Evolutionary conservation across 2,329 filamentous ascomycete species (phyloP).

Genomic region (Bipolaris victoriae): DNA sequence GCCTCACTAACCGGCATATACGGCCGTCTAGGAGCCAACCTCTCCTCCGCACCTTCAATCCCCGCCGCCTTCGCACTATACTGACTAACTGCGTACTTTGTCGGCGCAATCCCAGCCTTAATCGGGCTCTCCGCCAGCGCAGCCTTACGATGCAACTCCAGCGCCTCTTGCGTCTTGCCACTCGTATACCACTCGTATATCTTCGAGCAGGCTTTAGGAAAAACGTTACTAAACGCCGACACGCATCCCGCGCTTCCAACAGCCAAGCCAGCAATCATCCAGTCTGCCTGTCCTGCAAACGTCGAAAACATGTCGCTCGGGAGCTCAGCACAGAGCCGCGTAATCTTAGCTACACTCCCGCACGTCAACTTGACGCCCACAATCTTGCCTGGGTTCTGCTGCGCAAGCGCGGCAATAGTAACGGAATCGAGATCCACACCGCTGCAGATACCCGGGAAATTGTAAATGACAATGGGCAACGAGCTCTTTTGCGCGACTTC

Average conservation of each 20-base stretch:
- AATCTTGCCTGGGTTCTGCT: conserved; percentile 64
- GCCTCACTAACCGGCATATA: conserved; percentile 37
- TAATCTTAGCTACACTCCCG: conserved; percentile 75
- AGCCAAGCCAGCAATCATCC: conserved; percentile 63
- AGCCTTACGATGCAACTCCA: conserved; percentile 65
- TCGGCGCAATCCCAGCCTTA: conserved; percentile 69
- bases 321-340: conserved; percentile 62
- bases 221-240: conserved; percentile 64
- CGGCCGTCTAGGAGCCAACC: conserved; percentile 35
- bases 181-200: conserved; percentile 67
- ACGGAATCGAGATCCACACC: conserved; percentile 73
- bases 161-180: conserved; percentile 64
- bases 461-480: conserved; percentile 73
- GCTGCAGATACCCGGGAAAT: conserved; percentile 71
- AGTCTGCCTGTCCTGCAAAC: conserved; percentile 76
- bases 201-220: conserved; percentile 61
- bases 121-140: conserved; percentile 69
- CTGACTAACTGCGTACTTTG: conserved; percentile 71
- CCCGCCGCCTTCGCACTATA: conserved; percentile 66
- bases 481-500: conserved; percentile 64
- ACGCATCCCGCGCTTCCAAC: conserved; percentile 63
- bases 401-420: conserved; percentile 63
- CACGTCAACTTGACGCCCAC: conserved; percentile 75
- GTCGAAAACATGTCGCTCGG: conserved; percentile 65
- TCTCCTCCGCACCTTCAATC: conserved; percentile 46